Percentiles rank a stretch among this genome's conserved stretches.
These are phyloP conservation scores for Eimeria acervulina DNA, from an alignment of 169 alveolate species.

Conservation along the genomic window DNA sequence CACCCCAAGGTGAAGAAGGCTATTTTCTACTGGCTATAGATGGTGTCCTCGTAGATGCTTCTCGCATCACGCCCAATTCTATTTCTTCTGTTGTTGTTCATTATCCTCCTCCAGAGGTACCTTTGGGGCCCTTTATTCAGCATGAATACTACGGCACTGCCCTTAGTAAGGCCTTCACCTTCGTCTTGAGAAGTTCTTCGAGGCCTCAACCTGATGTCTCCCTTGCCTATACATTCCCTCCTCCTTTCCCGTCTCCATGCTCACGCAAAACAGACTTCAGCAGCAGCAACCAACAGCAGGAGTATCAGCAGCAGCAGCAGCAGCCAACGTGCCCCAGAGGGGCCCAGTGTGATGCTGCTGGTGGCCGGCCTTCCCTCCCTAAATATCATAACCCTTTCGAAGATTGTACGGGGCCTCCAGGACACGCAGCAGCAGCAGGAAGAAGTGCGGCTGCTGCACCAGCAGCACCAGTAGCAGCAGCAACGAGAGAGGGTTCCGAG, in stretches of 20 bases:
- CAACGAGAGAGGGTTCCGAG: not conserved
- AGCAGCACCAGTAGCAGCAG: slow-evolving; percentile 19
- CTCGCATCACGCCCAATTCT: not conserved
- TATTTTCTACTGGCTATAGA: not conserved
- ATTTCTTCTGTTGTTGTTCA: not conserved
- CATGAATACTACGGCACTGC: not conserved
- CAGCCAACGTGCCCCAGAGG: not conserved
- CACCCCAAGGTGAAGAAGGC: not conserved
- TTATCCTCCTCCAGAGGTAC: not conserved
- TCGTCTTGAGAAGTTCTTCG: not conserved
- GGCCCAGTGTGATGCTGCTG: not conserved
- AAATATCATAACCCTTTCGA: slow-evolving; percentile 5
- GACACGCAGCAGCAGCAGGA: no score
- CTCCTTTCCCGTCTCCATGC: slow-evolving; percentile 4
- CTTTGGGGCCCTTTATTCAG: not conserved
- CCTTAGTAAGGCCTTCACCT: slow-evolving; percentile 2
- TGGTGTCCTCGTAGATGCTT: not conserved
- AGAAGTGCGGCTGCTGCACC: no score
- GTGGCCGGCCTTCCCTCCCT: not conserved
- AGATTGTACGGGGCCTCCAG: not conserved
- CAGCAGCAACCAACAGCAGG: not conserved
- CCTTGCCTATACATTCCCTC: slow-evolving; percentile 7
- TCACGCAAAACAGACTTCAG: not conserved
- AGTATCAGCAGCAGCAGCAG: not conserved
- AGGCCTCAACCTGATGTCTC: not conserved